Percentiles rank a stretch among this genome's conserved stretches.
Evolutionary conservation across 2,329 filamentous ascomycete species (phyloP).

Genomic region (Aspergillus sp.): DNA sequence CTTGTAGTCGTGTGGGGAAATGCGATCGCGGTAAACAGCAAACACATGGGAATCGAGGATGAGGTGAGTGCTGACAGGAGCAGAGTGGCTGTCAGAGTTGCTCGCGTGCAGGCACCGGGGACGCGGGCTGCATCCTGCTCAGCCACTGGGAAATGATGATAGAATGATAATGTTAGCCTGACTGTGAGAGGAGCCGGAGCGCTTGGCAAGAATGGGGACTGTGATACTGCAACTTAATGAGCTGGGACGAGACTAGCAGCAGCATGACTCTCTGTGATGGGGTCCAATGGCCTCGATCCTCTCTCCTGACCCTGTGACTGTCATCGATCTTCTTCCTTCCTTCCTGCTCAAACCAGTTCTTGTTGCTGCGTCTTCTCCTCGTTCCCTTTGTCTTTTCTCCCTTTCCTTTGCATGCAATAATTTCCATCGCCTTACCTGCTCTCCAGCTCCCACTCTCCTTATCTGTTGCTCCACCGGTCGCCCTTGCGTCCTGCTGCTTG

Average conservation of each 20-base stretch:
- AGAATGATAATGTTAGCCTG: not conserved
- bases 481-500: slow-evolving; percentile 24
- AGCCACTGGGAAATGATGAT: not conserved
- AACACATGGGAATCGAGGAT: not conserved
- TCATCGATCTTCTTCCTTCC: not conserved
- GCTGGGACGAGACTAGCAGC: not conserved
- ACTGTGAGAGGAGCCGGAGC: not conserved
- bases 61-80: not conserved
- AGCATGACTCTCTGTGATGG: not conserved
- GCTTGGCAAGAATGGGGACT: not conserved
- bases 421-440: not conserved
- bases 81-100: not conserved
- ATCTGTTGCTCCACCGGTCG: slow-evolving; percentile 20
- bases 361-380: not conserved
- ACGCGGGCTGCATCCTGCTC: not conserved
- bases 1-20: not conserved
- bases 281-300: not conserved
- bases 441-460: slow-evolving; percentile 7
- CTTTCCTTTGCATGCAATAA: not conserved
- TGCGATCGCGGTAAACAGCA: not conserved
- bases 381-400: slow-evolving; percentile 11
- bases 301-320: not conserved
- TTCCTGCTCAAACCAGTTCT: not conserved
- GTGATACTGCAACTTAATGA: not conserved
- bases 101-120: not conserved